phyloP scores from a whole-genome alignment of 2,329 filamentous ascomycete genomes.

The Fusarium succisae region DNA sequence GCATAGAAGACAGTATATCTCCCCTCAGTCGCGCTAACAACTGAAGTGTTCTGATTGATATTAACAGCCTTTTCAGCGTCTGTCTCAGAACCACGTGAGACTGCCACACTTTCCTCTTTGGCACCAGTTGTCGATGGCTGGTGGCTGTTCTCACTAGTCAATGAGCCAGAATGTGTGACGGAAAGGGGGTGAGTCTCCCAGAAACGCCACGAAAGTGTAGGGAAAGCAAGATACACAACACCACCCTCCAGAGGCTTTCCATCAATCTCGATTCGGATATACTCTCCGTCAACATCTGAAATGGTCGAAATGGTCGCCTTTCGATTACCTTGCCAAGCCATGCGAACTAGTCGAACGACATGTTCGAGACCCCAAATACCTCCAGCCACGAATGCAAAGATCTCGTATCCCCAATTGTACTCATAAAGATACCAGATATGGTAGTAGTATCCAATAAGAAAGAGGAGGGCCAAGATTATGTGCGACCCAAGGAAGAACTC shows the following conservation, averaged over 20 bases:
- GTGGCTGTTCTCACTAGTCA: not conserved
- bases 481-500: slow-evolving; percentile 49
- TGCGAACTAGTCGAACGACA: slow-evolving; percentile 40
- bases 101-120: not conserved
- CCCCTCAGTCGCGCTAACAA: not conserved
- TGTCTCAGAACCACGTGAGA: slow-evolving; percentile 15
- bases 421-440: slow-evolving; percentile 49
- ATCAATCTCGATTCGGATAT: slow-evolving; percentile 46
- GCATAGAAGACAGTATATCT: slow-evolving; percentile 14
- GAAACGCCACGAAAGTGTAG: slow-evolving; percentile 47
- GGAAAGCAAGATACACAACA: slow-evolving; percentile 49
- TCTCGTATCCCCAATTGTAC: slow-evolving; percentile 51
- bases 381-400: slow-evolving; percentile 46
- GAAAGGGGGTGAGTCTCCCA: slow-evolving; percentile 53
- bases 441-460: slow-evolving; percentile 48
- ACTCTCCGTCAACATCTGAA: slow-evolving; percentile 41
- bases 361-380: slow-evolving; percentile 45
- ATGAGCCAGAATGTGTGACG: slow-evolving; percentile 18
- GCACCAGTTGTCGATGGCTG: not conserved
- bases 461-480: slow-evolving; percentile 45
- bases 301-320: slow-evolving; percentile 40
- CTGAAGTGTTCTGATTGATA: not conserved
- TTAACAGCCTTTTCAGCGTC: not conserved
- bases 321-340: slow-evolving; percentile 33
- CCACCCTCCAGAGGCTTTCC: slow-evolving; percentile 39